Evolutionary conservation across 2,329 filamentous ascomycete genomes (phyloP).

Genomic region (Colletotrichum tamarilloi): DNA sequence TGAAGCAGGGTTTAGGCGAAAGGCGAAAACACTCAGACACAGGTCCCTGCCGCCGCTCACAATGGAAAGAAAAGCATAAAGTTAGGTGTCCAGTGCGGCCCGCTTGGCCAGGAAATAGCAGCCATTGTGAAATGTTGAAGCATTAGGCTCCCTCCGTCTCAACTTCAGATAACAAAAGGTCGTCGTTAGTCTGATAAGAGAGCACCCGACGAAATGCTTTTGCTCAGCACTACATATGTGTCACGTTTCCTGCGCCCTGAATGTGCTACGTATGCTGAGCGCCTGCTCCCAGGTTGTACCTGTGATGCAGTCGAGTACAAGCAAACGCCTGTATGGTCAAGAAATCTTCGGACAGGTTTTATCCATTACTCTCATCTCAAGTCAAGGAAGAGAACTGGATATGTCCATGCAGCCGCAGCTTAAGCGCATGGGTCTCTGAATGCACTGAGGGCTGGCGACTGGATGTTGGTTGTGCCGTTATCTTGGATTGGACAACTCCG

Average conservation of each 20-base stretch:
- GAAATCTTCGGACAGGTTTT: background rate
- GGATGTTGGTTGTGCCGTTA: slow-evolving; percentile 26
- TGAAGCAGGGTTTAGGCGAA: background rate
- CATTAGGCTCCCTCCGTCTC: too few relatives aligned
- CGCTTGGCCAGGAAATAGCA: background rate
- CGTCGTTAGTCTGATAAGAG: background rate
- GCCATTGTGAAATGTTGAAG: background rate
- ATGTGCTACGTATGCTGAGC: background rate
- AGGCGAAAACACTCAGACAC: background rate
- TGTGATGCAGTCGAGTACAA: too few relatives aligned
- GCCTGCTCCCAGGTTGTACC: background rate
- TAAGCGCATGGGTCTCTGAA: slow-evolving; percentile 15
- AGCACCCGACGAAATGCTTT: background rate
- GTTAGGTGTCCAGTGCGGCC: background rate
- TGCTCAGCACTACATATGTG: slow-evolving; percentile 3
- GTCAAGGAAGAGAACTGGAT: background rate
- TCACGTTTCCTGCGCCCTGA: background rate
- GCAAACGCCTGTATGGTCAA: background rate
- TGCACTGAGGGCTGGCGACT: slow-evolving; percentile 9
- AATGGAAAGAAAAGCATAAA: background rate
- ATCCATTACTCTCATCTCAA: background rate
- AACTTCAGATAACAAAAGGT: too few relatives aligned
- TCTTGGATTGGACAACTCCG: slow-evolving; percentile 33
- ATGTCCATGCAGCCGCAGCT: background rate
- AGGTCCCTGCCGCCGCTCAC: background rate